Evolutionary conservation across 2,329 filamentous ascomycete species (phyloP).

Genomic region (Pseudogymnoascus sp.): DNA sequence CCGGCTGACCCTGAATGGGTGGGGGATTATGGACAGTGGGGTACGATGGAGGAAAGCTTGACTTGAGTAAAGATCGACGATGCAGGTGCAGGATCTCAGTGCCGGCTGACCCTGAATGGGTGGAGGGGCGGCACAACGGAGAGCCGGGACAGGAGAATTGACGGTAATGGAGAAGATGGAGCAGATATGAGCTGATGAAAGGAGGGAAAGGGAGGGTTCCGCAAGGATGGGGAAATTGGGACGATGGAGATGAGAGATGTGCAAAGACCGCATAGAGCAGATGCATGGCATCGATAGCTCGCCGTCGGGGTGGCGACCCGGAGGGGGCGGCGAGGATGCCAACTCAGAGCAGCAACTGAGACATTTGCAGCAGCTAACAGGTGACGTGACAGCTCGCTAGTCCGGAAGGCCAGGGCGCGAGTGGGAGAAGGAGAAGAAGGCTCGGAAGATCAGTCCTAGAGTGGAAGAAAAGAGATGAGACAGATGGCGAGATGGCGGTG

Average conservation of each 20-base stretch:
- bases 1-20: background rate
- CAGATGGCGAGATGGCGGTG: background rate
- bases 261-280: background rate
- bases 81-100: background rate
- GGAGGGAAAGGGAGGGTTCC: background rate
- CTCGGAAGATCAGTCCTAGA: background rate
- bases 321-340: background rate
- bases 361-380: background rate
- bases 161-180: background rate
- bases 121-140: background rate
- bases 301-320: background rate
- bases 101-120: background rate
- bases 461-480: background rate
- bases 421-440: background rate
- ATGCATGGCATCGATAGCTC: background rate
- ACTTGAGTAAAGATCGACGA: constrained; percentile 1
- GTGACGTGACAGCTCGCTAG: background rate
- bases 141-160: background rate
- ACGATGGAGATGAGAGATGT: background rate
- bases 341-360: background rate
- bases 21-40: background rate
- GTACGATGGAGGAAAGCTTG: background rate
- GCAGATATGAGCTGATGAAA: background rate
- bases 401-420: background rate
- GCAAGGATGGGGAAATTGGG: background rate